Conservation (phyloP, 202 grass and related monocot species). For the Schoenoplectus tabernaemontani region DNA sequence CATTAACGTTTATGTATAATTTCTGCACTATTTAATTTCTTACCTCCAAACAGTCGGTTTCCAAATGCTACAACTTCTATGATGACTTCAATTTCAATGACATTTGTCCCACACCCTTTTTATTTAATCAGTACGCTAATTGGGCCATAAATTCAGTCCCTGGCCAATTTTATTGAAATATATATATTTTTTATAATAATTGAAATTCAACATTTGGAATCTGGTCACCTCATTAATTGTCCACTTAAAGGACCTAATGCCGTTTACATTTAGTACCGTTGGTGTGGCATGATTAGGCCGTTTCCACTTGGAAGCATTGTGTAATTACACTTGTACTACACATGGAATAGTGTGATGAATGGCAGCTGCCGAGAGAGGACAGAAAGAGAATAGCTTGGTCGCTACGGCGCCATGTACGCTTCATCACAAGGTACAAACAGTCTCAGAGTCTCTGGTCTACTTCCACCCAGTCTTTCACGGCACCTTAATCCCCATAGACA, state of each 20-base stretch:
- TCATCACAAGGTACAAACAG: slow-evolving; percentile 1
- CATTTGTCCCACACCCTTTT: no score
- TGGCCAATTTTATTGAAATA: no score
- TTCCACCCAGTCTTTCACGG: slow-evolving; percentile 2
- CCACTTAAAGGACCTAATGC: not conserved
- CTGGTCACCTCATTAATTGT: not conserved
- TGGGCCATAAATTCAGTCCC: no score
- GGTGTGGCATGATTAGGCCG: not conserved
- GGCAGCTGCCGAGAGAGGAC: not conserved
- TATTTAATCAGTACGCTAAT: no score
- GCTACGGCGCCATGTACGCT: slow-evolving; percentile 8
- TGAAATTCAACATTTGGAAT: not conserved
- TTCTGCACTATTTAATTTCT: no score
- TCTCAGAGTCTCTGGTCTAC: not conserved
- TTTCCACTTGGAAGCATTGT: slow-evolving; percentile 19
- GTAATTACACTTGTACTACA: not conserved
- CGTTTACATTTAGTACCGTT: not conserved
- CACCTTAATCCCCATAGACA: not conserved
- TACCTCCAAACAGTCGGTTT: no score
- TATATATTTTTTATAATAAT: not conserved
- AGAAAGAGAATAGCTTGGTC: slow-evolving; percentile 17
- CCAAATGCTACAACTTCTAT: no score
- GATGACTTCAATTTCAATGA: no score
- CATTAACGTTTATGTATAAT: no score
- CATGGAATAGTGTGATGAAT: slow-evolving; percentile 6